Conservation (phyloP, 352 stramenopile species). For the Pythium guiyangense region DNA sequence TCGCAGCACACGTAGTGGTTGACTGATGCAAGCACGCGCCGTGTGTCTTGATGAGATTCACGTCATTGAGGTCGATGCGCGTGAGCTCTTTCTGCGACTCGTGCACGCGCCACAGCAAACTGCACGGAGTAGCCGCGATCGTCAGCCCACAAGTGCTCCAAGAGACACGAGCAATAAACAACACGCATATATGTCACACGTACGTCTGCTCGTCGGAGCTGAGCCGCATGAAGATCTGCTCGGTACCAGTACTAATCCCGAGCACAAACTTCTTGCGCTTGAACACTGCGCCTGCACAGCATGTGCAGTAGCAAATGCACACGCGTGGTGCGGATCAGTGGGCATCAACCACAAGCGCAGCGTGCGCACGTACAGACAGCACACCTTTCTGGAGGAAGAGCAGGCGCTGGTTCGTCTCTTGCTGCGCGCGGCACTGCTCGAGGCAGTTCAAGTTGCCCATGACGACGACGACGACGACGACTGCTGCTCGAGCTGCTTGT, state of each 20-base stretch:
- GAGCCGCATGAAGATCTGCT: constrained; percentile 60
- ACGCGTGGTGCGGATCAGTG: background rate
- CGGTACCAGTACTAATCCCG: constrained; percentile 51
- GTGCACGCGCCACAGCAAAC: constrained; percentile 65
- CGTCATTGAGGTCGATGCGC: constrained; percentile 42
- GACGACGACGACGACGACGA: too few species aligned
- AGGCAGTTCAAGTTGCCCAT: constrained; percentile 86
- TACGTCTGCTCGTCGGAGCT: constrained; percentile 60
- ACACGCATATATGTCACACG: background rate
- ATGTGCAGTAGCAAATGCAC: background rate
- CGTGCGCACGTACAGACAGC: background rate
- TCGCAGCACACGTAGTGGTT: background rate
- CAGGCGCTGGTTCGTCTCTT: constrained; percentile 59
- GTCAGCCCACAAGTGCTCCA: background rate
- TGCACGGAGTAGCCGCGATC: constrained; percentile 10
- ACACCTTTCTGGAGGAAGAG: constrained; percentile 73
- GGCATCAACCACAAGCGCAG: background rate
- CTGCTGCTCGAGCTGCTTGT: too few species aligned
- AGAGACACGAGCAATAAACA: too few species aligned
- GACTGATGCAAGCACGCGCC: constrained; percentile 14
- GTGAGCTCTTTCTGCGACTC: constrained; percentile 44
- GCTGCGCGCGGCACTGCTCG: constrained; percentile 62
- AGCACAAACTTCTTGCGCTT: constrained; percentile 75
- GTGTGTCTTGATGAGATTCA: constrained; percentile 53
- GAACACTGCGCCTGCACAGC: constrained; percentile 46